These are phyloP conservation scores for Entomortierella beljakovae DNA, from an alignment of 192 early-diverging fungal species.

Conservation along the genomic window DNA sequence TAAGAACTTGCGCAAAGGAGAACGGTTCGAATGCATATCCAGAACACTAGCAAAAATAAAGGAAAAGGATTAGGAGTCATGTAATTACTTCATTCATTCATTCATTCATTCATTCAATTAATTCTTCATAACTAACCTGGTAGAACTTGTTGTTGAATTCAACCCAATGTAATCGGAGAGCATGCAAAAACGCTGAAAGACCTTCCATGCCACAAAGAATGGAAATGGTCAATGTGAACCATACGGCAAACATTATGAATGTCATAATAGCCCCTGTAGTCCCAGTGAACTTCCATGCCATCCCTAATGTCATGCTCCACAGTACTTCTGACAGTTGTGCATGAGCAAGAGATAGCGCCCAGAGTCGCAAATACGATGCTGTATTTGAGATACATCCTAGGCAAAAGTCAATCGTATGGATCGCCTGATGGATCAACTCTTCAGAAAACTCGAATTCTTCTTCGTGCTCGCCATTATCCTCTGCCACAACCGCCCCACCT, in stretches of 20 bases:
- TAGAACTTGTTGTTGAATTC: conserved; percentile 99
- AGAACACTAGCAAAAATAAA: conserved; percentile 90
- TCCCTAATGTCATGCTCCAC: conserved; percentile 91
- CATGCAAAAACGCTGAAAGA: conserved; percentile 92
- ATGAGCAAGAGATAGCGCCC: conserved; percentile 98
- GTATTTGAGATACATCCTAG: conserved; percentile 97
- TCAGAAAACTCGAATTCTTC: conserved; percentile 95
- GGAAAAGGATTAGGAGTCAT: conserved; percentile 85
- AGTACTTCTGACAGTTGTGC: conserved; percentile 97
- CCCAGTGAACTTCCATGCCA: conserved; percentile 62
- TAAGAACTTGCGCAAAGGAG: conserved; percentile 69
- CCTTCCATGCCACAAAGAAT: conserved; percentile 95
- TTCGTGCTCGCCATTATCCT: conserved; percentile 55
- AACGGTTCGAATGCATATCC: conserved; percentile 95
- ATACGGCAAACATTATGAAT: conserved; percentile 83
- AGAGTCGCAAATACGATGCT: conserved; percentile 97
- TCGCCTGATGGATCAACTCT: conserved; percentile 95
- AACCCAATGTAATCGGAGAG: conserved; percentile 97
- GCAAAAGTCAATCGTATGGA: conserved; percentile 99
- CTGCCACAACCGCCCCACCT: conserved; percentile 69
- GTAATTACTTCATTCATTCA: neutral
- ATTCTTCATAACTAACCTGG: conserved; percentile 44
- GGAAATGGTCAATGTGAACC: conserved; percentile 86
- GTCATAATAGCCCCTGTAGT: conserved; percentile 75
- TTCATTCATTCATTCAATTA: neutral